Conservation (phyloP, 805 yeast genomes). For the Saccharomycopsis sp. region DNA sequence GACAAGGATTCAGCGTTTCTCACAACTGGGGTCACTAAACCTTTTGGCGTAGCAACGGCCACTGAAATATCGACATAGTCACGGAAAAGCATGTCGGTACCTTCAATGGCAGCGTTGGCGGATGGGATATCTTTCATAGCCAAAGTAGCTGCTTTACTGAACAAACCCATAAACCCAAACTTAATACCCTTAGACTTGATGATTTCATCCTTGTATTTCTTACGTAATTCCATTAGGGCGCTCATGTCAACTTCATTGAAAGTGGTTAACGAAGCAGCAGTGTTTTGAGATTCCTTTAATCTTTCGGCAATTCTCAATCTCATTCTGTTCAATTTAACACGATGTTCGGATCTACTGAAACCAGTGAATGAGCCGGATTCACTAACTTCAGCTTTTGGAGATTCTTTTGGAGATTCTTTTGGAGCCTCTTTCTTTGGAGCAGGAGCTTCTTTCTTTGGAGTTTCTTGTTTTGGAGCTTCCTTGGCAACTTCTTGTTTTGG, state of each 20-base stretch:
- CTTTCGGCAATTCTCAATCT: conserved; percentile 98
- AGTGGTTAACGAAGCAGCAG: conserved; percentile 96
- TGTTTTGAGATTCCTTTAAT: conserved; percentile 97
- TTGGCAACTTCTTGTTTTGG: conserved; percentile 22
- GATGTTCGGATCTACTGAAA: conserved; percentile 79
- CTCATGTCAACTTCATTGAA: conserved; percentile 98
- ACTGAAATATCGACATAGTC: conserved; percentile 93
- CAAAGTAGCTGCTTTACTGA: conserved; percentile 85
- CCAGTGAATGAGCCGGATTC: conserved; percentile 33
- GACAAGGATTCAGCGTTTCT: conserved; percentile 92
- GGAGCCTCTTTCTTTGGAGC: conserved; percentile 27
- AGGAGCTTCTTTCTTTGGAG: conserved; percentile 27
- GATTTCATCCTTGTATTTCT: conserved; percentile 93
- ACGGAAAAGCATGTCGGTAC: conserved; percentile 89
- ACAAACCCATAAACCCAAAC: conserved; percentile 98
- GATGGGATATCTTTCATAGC: conserved; percentile 95
- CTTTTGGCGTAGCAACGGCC: conserved; percentile 99
- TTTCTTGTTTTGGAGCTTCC: conserved; percentile 25
- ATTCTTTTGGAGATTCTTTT: conserved; percentile 24
- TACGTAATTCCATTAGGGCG: conserved; percentile 85
- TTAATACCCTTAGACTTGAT: conserved; percentile 89
- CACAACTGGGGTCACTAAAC: conserved; percentile 95
- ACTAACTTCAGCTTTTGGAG: conserved; percentile 22
- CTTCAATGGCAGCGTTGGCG: conserved; percentile 91
- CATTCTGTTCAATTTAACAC: conserved; percentile 99